Base-by-base conservation (phyloP, 768 basidiomycete species). In the Cystofilobasidium capitatum region DNA sequence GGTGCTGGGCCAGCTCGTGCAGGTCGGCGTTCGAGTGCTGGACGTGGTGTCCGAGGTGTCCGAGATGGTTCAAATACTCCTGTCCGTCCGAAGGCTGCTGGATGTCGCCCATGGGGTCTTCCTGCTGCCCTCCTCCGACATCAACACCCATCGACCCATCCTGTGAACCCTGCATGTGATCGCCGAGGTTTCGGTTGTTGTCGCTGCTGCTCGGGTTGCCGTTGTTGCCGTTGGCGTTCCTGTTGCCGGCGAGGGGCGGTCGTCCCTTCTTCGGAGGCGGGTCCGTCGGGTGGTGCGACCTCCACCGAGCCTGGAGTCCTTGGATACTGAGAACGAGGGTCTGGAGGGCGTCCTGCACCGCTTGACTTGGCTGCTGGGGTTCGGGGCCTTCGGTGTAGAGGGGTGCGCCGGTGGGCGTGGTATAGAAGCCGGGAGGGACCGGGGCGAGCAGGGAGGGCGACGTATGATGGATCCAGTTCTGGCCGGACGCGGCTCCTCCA, bases 231-330 rank as follows among this genome's bases (percentile, higher is more conserved):
- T 9, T 6, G 49, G 6, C 49, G 24, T 5, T 31, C 9, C 3
- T 31, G 51, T 13, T 17, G 51, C 51, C 29, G 51, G 6, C 20
- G 40, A 10, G 4, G 29, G 51, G 4, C 51, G 51, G 51, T 7
- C 51, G 51, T 12, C 51, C 51, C 51, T 55, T 55, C 51, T 55
- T 55, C n/a, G n/a, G n/a, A n/a, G 29, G 51, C 51, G 51, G 51
- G 29, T 55, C 51, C 16, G 29, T n/a, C 5, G 51, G 51, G 29
- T 55, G 51, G 51, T 55, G 51, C 9, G 29, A 14, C 31, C 51
- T 8, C 29, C 29, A 55, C 14, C 51, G 26, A 9, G 3, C 2
- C 31, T 55, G 51, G 2, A 55, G 29, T 2, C 7, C 10, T 13
- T 6, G 13, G 51, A 55, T 55, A 9, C 29, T 2, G 7, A 31